Base-by-base conservation (phyloP, 371 early-diverging fungal genomes). In the Mucor lusitanicus region DNA sequence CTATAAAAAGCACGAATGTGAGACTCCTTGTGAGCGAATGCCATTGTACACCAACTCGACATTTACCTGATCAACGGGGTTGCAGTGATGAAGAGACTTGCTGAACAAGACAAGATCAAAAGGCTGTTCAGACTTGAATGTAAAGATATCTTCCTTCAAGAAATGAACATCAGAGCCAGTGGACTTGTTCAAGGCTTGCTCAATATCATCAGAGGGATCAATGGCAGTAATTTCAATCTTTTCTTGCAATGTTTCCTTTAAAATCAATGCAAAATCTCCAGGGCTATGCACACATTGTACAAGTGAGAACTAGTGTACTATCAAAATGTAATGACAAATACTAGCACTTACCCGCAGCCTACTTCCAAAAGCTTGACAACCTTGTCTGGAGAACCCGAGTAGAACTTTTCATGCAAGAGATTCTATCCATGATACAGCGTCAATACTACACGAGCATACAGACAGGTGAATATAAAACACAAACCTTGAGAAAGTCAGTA, bases 81-180 rank as follows among this genome's bases (percentile, higher is more conserved):
- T 58, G 56, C 73, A 73, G 33, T 79, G 79, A 53, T 79, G 79
- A 39, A 79, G 74, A 11, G 79, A 79, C 54, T 79, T 79, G 8
- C 76, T 67, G 17, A 76, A 79, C 11, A 79, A 25, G n/a, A 76
- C 61, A 12, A 79, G 39, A 30, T 79, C 79, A 59, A 60, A 79
- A 11, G 39, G 46, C 8, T 58, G 33, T 6, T 63, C 59, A 21
- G 33, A 11, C 6, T 65, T 55, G 32, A 64, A 67, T 6, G 60
- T 53, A 44, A 72, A 67, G 39, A 78, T 69, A 3, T 63, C 68
- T 6, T 60, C 59, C 19, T 33, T 21, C 13, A 44, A 25, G 17
- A 70, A 75, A 0, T 61, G 32, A 12, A 70, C 61, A 30, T 32
- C 68, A 7, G 19, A 33, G 11, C 63, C 68, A 28, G 19, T 44